These are phyloP conservation scores for Geotrichum macrosporum DNA, from an alignment of 1,139 yeast genomes.

Conservation along the genomic window DNA sequence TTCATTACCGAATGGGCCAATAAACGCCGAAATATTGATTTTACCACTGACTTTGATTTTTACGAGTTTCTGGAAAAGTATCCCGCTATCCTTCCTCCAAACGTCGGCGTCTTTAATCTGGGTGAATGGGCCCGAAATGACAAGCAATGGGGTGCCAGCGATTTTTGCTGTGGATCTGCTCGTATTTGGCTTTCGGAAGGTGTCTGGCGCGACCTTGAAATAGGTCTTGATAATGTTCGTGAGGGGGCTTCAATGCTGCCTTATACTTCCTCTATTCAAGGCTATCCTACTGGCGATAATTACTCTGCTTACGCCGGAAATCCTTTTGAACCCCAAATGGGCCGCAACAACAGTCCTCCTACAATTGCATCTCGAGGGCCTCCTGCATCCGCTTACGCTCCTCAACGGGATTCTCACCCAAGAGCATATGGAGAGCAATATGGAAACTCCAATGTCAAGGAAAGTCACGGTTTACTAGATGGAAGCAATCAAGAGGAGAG, in stretches of 20 bases:
- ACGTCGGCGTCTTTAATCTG: slow-evolving; percentile 32
- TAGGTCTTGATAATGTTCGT: slow-evolving; percentile 30
- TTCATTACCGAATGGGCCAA: slow-evolving; percentile 40
- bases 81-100: slow-evolving; percentile 36
- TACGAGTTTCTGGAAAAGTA: slow-evolving; percentile 40
- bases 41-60: slow-evolving; percentile 41
- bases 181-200: slow-evolving; percentile 40
- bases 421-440: slow-evolving; percentile 7
- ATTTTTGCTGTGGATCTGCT: slow-evolving; percentile 37
- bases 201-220: slow-evolving; percentile 40
- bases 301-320: slow-evolving; percentile 1
- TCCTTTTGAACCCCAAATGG: slow-evolving; percentile 13
- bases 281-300: not conserved
- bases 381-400: not conserved
- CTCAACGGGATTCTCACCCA: slow-evolving; percentile 5
- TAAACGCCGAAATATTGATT: slow-evolving; percentile 36
- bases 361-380: slow-evolving; percentile 5
- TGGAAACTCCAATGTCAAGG: slow-evolving; percentile 14
- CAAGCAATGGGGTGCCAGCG: slow-evolving; percentile 36
- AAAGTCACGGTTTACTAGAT: slow-evolving; percentile 17
- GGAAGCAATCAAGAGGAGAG: slow-evolving; percentile 24
- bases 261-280: slow-evolving; percentile 1
- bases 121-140: slow-evolving; percentile 40
- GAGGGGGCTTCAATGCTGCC: slow-evolving; percentile 23
- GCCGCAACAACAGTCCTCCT: not conserved